A percentile compares a stretch with the other conserved stretches of the same genome.
phyloP scores from a whole-genome alignment of 208 protist genomes.

The Wallacemonas sp. region DNA sequence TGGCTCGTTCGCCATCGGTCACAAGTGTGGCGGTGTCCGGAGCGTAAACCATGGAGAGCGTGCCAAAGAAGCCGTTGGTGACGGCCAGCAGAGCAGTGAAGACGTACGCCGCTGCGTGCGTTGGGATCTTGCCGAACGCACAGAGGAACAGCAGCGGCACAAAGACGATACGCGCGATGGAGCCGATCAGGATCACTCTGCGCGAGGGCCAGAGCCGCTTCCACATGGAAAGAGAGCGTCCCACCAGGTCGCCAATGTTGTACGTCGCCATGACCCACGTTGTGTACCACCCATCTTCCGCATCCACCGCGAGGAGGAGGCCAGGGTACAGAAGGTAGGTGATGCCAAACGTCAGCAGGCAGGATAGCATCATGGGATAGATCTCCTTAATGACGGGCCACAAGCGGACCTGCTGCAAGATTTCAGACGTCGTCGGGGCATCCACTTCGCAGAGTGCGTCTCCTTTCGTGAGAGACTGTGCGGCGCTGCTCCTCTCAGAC shows the following conservation, averaged over 20 bases:
- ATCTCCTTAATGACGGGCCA: slow-evolving; percentile 70
- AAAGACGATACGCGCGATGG: slow-evolving; percentile 50
- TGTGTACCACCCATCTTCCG: slow-evolving; percentile 60
- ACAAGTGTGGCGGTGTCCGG: slow-evolving; percentile 37
- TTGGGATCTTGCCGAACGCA: slow-evolving; percentile 51
- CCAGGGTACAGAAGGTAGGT: slow-evolving; percentile 84
- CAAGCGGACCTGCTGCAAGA: slow-evolving; percentile 57
- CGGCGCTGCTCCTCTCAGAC: no score
- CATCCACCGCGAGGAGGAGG: slow-evolving; percentile 58
- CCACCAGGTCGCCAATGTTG: slow-evolving; percentile 69
- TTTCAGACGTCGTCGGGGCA: slow-evolving; percentile 52
- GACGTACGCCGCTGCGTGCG: slow-evolving; percentile 45
- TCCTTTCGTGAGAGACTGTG: no score
- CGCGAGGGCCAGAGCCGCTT: slow-evolving; percentile 49
- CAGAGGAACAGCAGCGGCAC: slow-evolving; percentile 79
- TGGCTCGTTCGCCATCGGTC: slow-evolving; percentile 54
- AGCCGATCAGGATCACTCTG: slow-evolving; percentile 33
- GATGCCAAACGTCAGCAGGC: slow-evolving; percentile 58
- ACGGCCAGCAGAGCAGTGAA: slow-evolving; percentile 54
- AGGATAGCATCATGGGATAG: slow-evolving; percentile 76
- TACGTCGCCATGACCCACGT: slow-evolving; percentile 70
- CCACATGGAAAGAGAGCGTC: slow-evolving; percentile 46
- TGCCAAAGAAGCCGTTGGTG: slow-evolving; percentile 79
- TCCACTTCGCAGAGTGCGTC: no score
- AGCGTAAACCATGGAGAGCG: slow-evolving; percentile 77